phyloP scores from a whole-genome alignment of 2,329 filamentous ascomycete genomes.

The Stachybotrys chartarum region DNA sequence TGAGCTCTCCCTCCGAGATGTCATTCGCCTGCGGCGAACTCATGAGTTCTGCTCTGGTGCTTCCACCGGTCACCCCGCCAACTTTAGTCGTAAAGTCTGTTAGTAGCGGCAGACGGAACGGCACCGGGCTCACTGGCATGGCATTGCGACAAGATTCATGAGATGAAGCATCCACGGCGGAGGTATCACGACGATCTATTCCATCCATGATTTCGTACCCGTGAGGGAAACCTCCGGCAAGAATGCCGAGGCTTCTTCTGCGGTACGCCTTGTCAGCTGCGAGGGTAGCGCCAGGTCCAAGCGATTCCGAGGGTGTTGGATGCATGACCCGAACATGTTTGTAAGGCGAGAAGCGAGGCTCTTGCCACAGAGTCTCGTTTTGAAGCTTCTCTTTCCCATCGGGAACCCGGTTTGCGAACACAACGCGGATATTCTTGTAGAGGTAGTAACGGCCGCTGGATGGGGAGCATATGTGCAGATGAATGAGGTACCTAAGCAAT shows the following conservation, averaged over 20 bases:
- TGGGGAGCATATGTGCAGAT: conserved; percentile 87
- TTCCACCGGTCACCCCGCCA: conserved; percentile 17
- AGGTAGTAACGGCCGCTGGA: conserved; percentile 78
- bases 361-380: conserved; percentile 84
- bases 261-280: conserved; percentile 53
- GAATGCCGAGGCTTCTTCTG: conserved; percentile 48
- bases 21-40: conserved; percentile 20
- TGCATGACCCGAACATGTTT: conserved; percentile 57
- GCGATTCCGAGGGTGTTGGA: conserved; percentile 25
- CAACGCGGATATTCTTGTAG: conserved; percentile 86
- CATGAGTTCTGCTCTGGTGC: conserved; percentile 14
- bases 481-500: conserved; percentile 80
- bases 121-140: conserved; percentile 41
- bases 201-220: conserved; percentile 28
- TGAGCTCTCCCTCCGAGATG: conserved; percentile 18
- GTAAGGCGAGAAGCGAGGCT: conserved; percentile 80
- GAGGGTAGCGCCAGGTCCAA: conserved; percentile 39
- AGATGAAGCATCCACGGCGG: conserved; percentile 2
- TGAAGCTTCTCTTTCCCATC: conserved; percentile 89
- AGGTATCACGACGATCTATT: conserved; percentile 3
- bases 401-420: conserved; percentile 93
- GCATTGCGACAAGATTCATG: not conserved
- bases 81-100: conserved; percentile 21
- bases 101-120: conserved; percentile 34
- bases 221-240: conserved; percentile 23